Percentiles rank a stretch among this genome's conserved stretches.
Conservation (phyloP, 1,284 basidiomycete genomes). For the Naganishia liquefaciens region DNA sequence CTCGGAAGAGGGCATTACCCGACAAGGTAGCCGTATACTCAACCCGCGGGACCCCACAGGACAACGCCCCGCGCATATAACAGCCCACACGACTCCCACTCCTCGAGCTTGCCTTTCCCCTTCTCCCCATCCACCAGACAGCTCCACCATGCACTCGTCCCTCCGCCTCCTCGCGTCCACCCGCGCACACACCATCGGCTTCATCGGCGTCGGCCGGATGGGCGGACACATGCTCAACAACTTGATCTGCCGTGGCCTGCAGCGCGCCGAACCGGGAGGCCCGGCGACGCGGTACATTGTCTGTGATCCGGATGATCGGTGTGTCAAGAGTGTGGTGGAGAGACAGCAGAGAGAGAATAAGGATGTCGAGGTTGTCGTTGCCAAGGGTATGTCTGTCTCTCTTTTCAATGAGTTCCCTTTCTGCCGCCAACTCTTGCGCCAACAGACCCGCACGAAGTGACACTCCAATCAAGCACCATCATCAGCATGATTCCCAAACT, state of each 20-base stretch:
- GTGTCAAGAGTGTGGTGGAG: constrained; percentile 61
- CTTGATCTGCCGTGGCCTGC: constrained; percentile 19
- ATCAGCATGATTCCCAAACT: constrained; percentile 86
- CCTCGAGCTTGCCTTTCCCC: too few relatives aligned
- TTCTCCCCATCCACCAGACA: not conserved
- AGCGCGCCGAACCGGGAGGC: not conserved
- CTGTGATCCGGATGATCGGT: constrained; percentile 71
- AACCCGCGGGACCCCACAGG: too few relatives aligned
- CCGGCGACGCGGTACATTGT: constrained; percentile 62
- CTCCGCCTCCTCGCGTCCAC: constrained; percentile 13
- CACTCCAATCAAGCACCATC: constrained; percentile 64
- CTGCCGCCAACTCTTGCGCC: constrained; percentile 1
- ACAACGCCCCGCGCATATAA: not conserved
- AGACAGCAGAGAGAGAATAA: constrained; percentile 57
- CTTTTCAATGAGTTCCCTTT: constrained; percentile 17
- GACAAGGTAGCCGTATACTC: too few relatives aligned
- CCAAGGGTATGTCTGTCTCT: constrained; percentile 60
- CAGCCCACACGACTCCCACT: not conserved
- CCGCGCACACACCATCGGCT: constrained; percentile 25
- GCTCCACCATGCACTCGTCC: constrained; percentile 25
- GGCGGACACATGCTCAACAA: constrained; percentile 34
- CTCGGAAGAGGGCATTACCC: too few relatives aligned
- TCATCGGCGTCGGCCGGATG: constrained; percentile 34
- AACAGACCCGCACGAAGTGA: constrained; percentile 58
- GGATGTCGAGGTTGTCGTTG: constrained; percentile 62